Conservation (phyloP, 495 filamentous ascomycete species). For the Neurospora sp. region DNA sequence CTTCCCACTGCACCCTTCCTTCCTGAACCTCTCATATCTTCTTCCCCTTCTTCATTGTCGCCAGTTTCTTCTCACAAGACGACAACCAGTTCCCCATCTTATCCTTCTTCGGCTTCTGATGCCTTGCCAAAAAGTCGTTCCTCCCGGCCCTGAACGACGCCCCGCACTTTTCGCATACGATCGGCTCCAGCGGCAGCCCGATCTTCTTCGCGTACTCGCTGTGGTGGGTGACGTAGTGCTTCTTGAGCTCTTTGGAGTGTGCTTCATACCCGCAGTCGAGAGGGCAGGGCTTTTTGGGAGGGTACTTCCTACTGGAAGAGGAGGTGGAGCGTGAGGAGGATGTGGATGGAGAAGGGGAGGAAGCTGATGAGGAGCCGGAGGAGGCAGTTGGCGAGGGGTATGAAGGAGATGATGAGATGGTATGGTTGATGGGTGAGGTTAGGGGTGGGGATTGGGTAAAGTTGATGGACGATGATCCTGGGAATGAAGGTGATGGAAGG, state of each 20-base stretch:
- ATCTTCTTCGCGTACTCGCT: neutral
- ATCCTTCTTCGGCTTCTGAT: neutral
- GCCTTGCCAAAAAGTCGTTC: neutral
- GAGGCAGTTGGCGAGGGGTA: too few relatives aligned
- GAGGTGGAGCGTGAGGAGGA: neutral
- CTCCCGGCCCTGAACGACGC: neutral
- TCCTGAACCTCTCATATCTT: too few relatives aligned
- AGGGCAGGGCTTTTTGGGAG: neutral
- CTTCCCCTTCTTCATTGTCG: too few relatives aligned
- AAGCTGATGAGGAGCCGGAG: too few relatives aligned
- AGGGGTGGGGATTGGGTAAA: too few relatives aligned
- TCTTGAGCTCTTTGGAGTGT: neutral
- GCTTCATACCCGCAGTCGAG: rapidly evolving
- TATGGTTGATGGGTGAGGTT: neutral
- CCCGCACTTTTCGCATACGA: neutral
- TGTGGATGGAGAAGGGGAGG: neutral
- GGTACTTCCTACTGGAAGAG: rapidly evolving
- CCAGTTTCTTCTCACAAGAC: neutral
- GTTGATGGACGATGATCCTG: too few relatives aligned
- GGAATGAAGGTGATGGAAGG: too few relatives aligned
- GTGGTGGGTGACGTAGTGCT: neutral
- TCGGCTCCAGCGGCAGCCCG: neutral
- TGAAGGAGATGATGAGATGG: neutral
- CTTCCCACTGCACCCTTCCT: too few relatives aligned
- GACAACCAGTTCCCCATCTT: neutral